phyloP scores from a whole-genome alignment of 306 rosid species.

The Rosa multiflora region DNA sequence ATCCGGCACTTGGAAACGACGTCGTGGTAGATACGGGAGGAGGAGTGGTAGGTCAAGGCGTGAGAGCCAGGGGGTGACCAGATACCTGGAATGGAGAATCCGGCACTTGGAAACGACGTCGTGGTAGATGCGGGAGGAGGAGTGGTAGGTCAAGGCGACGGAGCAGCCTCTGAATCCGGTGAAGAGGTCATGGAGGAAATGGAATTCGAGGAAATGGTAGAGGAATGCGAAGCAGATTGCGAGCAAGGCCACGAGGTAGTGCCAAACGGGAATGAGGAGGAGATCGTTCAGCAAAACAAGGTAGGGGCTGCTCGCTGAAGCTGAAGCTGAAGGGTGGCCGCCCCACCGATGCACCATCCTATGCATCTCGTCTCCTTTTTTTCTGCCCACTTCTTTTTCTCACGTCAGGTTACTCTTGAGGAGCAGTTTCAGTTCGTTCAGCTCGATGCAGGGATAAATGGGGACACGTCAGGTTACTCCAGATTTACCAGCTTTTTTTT shows the following conservation, averaged over 20 bases:
- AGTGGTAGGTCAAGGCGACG: constrained; percentile 46
- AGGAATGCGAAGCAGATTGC: constrained; percentile 19
- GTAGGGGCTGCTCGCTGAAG: constrained; percentile 27
- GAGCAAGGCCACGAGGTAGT: constrained; percentile 38
- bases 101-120: constrained; percentile 78
- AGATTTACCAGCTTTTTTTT: too few relatives aligned
- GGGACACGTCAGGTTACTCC: too few relatives aligned
- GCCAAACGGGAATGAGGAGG: constrained; percentile 51
- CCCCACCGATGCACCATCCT: too few relatives aligned
- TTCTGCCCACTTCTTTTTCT: too few relatives aligned
- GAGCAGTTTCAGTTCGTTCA: too few relatives aligned
- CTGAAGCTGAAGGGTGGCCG: neutral
- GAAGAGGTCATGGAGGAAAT: constrained; percentile 55
- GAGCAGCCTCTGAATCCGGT: constrained; percentile 56
- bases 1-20: constrained; percentile 78
- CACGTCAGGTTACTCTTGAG: too few relatives aligned
- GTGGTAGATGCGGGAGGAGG: constrained; percentile 50
- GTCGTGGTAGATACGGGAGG: constrained; percentile 49
- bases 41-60: constrained; percentile 45
- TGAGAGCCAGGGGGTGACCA: constrained; percentile 81
- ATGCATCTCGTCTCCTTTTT: too few relatives aligned
- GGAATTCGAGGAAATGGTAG: constrained; percentile 73
- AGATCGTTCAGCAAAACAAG: constrained; percentile 41
- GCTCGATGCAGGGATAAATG: too few relatives aligned
- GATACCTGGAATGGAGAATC: constrained; percentile 65